phyloP scores from a whole-genome alignment of 208 protist genomes.

The Kentomonas sorsogonicus region DNA sequence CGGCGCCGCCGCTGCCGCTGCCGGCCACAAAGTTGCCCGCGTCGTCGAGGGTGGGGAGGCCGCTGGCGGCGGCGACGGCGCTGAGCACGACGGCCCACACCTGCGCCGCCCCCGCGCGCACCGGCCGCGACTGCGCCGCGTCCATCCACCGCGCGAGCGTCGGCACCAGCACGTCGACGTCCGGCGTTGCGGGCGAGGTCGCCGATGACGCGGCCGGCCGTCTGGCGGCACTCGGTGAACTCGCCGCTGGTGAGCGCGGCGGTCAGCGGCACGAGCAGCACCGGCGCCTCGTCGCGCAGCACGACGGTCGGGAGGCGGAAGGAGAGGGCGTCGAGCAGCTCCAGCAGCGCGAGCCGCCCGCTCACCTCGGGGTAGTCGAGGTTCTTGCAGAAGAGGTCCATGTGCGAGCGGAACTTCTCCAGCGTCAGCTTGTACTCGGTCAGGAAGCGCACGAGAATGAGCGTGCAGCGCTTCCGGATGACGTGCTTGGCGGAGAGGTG shows the following conservation, averaged over 20 bases:
- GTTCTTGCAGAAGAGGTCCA: slow-evolving; percentile 82
- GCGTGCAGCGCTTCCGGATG: slow-evolving; percentile 67
- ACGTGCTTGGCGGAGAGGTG: slow-evolving; percentile 60
- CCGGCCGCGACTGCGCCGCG: slow-evolving; percentile 30
- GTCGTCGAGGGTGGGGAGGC: slow-evolving; percentile 14
- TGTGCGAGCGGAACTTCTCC: slow-evolving; percentile 84
- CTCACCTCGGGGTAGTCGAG: slow-evolving; percentile 79
- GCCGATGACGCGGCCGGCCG: slow-evolving; percentile 55
- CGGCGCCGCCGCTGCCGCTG: slow-evolving; percentile 7
- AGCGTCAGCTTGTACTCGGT: slow-evolving; percentile 89
- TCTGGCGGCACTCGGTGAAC: slow-evolving; percentile 46
- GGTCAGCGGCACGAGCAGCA: slow-evolving; percentile 67
- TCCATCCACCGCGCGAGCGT: slow-evolving; percentile 57
- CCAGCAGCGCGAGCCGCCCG: slow-evolving; percentile 76
- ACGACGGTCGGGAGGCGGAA: slow-evolving; percentile 70
- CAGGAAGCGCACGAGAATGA: slow-evolving; percentile 78
- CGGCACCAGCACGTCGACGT: slow-evolving; percentile 69
- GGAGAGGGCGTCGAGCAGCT: slow-evolving; percentile 65
- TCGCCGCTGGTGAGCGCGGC: slow-evolving; percentile 59
- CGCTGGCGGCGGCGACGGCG: slow-evolving; percentile 12
- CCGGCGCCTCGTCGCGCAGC: slow-evolving; percentile 68
- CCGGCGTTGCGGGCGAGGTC: slow-evolving; percentile 60
- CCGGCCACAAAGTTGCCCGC: slow-evolving; percentile 15
- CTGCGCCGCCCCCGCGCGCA: slow-evolving; percentile 63
- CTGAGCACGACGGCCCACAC: slow-evolving; percentile 65